Evolutionary conservation across 1,284 basidiomycete genomes (phyloP), one percentile per base, ranked within the genome.

Genomic region (Lignosus rhinocerotis): DNA sequence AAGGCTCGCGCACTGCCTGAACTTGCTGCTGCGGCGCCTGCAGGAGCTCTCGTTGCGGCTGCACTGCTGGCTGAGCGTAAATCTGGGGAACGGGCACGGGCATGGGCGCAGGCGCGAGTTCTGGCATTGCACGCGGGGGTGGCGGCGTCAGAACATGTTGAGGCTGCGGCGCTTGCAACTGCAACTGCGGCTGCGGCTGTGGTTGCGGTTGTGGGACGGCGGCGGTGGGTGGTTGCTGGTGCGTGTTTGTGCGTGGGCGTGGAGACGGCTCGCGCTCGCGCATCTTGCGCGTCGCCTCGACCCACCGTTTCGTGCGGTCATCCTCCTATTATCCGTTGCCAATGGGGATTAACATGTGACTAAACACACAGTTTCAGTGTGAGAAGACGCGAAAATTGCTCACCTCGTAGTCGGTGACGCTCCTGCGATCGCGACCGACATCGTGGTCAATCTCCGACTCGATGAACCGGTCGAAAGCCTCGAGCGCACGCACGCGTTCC

Each of bases 391-490:
- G 8, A 21, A 46, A 34, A 31, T 32, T 43, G 25, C 57, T 60
- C 55, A 62, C 52, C 54, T 58, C 65, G 54, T 55, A 56, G 34
- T 67, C 67, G 65, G 74, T 71, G 39, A 73, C 70, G 49, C 61
- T 70, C 16, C 67, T 62, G 0, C 25, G 31, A 45, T 19, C 50
- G 49, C 41, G 44, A 57, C 66, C 43, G 67, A 11, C 44, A n/a
- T 30, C 46, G 58, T 67, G 44, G 67, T 76, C 72, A 59, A 74
- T 69, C 61, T 84, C 80, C 55, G 76, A 71, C 16, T 74, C 74
- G 59, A 83, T 72, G 70, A 84, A 81, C 39, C 75, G 76, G 65
- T 85, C 80, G 70, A 86, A 83, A 9, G 80, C 80, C 55, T 80
- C 76, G 25, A 82, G 61, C 3, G 82, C 84, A 60, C 76, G 77